Conservation (phyloP, 768 basidiomycete species). For the Leccinum disarticulatum region DNA sequence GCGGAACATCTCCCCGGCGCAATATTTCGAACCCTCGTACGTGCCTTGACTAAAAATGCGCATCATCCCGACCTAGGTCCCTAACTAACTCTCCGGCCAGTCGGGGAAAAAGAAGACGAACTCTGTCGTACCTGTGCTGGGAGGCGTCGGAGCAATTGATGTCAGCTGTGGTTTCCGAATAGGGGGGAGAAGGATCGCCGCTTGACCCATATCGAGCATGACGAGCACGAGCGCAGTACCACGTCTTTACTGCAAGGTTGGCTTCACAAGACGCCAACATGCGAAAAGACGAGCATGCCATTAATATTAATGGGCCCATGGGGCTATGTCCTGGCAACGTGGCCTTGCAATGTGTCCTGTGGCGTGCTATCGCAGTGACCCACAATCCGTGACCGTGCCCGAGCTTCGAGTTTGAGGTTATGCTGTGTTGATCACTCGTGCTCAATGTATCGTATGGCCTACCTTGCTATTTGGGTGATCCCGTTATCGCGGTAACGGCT, state of each 20-base stretch:
- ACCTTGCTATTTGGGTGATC: too few relatives aligned
- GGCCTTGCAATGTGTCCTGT: too few relatives aligned
- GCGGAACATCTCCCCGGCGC: not conserved
- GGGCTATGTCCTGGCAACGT: too few relatives aligned
- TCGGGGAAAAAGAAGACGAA: constrained; percentile 91
- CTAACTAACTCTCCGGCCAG: constrained; percentile 56
- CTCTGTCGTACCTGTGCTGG: constrained; percentile 67
- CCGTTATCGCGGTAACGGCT: too few relatives aligned
- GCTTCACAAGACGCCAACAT: constrained; percentile 13
- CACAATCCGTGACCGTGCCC: too few relatives aligned
- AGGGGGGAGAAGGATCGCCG: constrained; percentile 49
- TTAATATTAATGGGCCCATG: not conserved
- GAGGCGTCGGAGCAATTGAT: constrained; percentile 76
- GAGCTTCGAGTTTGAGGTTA: too few relatives aligned
- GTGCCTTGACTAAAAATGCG: not conserved
- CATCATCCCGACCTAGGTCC: not conserved
- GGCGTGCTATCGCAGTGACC: too few relatives aligned
- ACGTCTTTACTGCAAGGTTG: constrained; percentile 12
- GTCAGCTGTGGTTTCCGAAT: constrained; percentile 69
- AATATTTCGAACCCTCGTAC: not conserved
- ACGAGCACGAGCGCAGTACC: constrained; percentile 18
- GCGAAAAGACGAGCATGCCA: constrained; percentile 22
- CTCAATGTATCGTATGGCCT: too few relatives aligned
- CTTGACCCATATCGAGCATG: constrained; percentile 56
- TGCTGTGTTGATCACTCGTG: too few relatives aligned